Evolutionary conservation across 306 rosid genomes (phyloP).

Genomic region (Heteromeles arbutifolia): DNA sequence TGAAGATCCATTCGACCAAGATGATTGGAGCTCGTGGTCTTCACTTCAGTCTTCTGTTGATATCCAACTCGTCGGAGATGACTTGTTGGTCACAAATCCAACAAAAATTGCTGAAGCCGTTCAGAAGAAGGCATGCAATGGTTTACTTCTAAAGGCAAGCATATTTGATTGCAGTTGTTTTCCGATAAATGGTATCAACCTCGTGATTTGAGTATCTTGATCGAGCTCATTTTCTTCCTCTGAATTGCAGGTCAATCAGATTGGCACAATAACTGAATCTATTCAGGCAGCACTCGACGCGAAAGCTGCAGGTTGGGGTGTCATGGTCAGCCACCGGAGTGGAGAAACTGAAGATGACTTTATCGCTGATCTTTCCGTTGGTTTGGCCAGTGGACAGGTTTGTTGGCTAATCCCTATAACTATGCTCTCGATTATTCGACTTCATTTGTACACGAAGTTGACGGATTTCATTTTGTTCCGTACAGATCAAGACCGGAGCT

Average conservation of each 20-base stretch:
- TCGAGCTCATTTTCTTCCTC: constrained; percentile 5
- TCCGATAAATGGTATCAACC: background rate
- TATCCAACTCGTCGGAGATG: constrained; percentile 95
- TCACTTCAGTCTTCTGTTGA: constrained; percentile 81
- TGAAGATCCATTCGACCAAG: constrained; percentile 99
- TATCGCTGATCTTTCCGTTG: constrained; percentile 97
- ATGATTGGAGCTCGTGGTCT: constrained; percentile 96
- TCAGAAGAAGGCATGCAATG: constrained; percentile 91
- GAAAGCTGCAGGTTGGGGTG: constrained; percentile 99
- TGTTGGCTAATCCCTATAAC: constrained; percentile 1
- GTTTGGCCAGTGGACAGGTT: constrained; percentile 99
- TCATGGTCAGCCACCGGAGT: constrained; percentile 98
- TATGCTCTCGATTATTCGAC: background rate
- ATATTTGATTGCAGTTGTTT: background rate
- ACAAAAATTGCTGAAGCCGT: constrained; percentile 83
- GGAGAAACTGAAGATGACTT: constrained; percentile 99
- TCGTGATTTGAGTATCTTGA: background rate
- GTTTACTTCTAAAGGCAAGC: constrained; percentile 81
- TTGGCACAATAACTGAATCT: constrained; percentile 91
- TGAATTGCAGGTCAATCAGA: constrained; percentile 85
- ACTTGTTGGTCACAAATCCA: constrained; percentile 92
- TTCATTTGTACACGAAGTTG: too few species aligned
- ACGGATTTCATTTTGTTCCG: constrained; percentile 21
- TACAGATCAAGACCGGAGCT: constrained; percentile 92
- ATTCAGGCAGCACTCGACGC: constrained; percentile 96